Evolutionary conservation across 1,284 basidiomycete genomes (phyloP).

Genomic region (Microbotryomycetes sp.): DNA sequence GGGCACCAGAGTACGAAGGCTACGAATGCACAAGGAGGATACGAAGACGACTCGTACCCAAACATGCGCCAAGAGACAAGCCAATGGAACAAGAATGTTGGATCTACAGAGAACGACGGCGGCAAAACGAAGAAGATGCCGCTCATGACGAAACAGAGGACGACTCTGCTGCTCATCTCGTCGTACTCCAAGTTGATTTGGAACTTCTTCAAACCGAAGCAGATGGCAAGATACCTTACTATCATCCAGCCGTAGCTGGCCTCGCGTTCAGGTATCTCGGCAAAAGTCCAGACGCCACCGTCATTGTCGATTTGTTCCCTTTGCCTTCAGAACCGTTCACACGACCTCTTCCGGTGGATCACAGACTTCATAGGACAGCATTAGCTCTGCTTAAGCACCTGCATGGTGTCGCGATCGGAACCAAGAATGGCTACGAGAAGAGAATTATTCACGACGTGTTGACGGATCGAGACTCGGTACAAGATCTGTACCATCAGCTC

Average conservation of each 20-base stretch:
- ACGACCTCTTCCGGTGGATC: constrained; percentile 43
- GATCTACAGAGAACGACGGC: constrained; percentile 47
- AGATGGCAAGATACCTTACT: constrained; percentile 58
- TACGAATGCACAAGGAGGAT: constrained; percentile 49
- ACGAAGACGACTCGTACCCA: constrained; percentile 59
- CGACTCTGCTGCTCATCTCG: constrained; percentile 43
- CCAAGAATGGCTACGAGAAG: constrained; percentile 71
- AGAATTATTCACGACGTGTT: constrained; percentile 77
- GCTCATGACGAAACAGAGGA: constrained; percentile 20
- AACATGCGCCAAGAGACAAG: constrained; percentile 62
- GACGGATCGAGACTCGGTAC: constrained; percentile 69
- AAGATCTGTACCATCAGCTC: constrained; percentile 82
- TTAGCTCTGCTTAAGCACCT: constrained; percentile 72
- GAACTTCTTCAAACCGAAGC: constrained; percentile 43
- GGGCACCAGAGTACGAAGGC: constrained; percentile 30
- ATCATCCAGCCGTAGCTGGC: constrained; percentile 65
- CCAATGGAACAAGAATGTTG: constrained; percentile 68
- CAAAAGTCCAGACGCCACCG: constrained; percentile 10
- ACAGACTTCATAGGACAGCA: constrained; percentile 62
- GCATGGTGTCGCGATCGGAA: constrained; percentile 79
- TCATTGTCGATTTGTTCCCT: constrained; percentile 53
- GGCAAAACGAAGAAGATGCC: constrained; percentile 20
- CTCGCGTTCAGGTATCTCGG: constrained; percentile 63
- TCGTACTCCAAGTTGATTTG: constrained; percentile 56
- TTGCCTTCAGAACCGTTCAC: constrained; percentile 18